phyloP scores from a whole-genome alignment of 805 yeast genomes.

The Komagataella mondaviorum region DNA sequence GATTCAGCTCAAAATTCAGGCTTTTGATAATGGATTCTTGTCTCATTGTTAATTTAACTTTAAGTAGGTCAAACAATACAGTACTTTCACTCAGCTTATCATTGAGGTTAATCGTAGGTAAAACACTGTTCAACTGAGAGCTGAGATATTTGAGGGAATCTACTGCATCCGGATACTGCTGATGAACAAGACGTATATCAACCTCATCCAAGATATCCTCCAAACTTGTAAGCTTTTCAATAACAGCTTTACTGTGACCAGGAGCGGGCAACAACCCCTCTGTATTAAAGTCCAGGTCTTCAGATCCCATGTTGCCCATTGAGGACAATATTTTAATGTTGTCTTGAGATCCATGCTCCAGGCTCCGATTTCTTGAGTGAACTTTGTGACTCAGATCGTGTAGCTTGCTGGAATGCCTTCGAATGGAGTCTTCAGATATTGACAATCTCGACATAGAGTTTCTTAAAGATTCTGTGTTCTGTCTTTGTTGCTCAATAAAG shows the following conservation, averaged over 20 bases:
- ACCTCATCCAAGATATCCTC: conserved; percentile 58
- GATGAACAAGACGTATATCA: conserved; percentile 54
- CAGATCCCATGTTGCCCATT: not conserved
- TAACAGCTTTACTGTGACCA: not conserved
- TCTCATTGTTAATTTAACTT: conserved; percentile 7
- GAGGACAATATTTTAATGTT: not conserved
- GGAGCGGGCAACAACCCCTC: not conserved
- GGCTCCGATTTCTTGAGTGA: conserved; percentile 23
- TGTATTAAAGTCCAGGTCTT: not conserved
- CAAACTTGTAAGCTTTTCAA: conserved; percentile 13
- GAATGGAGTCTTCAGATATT: conserved; percentile 8
- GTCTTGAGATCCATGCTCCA: not conserved
- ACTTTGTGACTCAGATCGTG: conserved; percentile 49
- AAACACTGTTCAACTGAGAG: conserved; percentile 7
- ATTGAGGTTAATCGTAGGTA: not conserved
- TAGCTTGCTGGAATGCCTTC: conserved; percentile 24
- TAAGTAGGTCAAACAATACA: conserved; percentile 8
- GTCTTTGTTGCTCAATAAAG: conserved; percentile 35
- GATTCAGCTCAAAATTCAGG: conserved; percentile 12
- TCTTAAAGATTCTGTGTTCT: conserved; percentile 26
- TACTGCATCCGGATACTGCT: conserved; percentile 21
- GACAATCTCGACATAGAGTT: conserved; percentile 31
- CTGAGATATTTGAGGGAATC: conserved; percentile 17
- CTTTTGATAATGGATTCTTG: conserved; percentile 7
- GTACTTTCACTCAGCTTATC: not conserved